Base-by-base conservation (phyloP, 768 basidiomycete species). In the Lactifluus subvellereus region DNA sequence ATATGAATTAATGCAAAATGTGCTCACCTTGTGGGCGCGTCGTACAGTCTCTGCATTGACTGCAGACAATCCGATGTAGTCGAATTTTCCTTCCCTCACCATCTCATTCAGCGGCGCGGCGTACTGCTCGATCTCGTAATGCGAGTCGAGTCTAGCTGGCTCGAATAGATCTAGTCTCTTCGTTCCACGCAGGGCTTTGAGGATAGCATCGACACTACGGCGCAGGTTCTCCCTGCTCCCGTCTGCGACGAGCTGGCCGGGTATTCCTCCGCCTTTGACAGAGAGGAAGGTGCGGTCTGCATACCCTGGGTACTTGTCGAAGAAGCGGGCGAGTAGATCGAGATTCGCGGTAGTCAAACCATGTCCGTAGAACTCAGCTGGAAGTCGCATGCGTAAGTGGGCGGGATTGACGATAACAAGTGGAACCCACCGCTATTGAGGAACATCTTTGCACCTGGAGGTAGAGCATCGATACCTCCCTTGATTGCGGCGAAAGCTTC, bases 101-200 rank as follows among this genome's bases (percentile, higher is more conserved):
- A 86, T 73, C 6, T 70, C 74, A 16, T 72, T 73, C 16, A 88
- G 75, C 16, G 71, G 72, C 47, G 70, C 66, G 56, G 79, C 77
- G 18, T 72, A 69, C 6, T 82, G 76, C 71, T 86, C 84, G 63
- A 86, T 70, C 0, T 79, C 64, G 10, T 74, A 65, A 8, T 72
- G 76, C 6, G 67, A 67, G 38, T 83, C 82, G 10, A 81, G 73
- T 7, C 83, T 77, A 1, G 83, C 80, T n/a, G 75, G 74, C 70
- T 87, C 73, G 71, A 81, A 89, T 3, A 88, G 70, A 71, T 89
- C 87, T 59, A 87, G 68, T 66, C 75, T 78, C 72, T 83, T 84
- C 54, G 74, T 79, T 20, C 79, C 78, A 0, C 82, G 77, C 5
- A 87, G 74, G 14, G 75, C 75, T 3, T 71, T 72, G 58, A 78